phyloP scores from a whole-genome alignment of 2,329 filamentous ascomycete species.

The Xylaria sp. region DNA sequence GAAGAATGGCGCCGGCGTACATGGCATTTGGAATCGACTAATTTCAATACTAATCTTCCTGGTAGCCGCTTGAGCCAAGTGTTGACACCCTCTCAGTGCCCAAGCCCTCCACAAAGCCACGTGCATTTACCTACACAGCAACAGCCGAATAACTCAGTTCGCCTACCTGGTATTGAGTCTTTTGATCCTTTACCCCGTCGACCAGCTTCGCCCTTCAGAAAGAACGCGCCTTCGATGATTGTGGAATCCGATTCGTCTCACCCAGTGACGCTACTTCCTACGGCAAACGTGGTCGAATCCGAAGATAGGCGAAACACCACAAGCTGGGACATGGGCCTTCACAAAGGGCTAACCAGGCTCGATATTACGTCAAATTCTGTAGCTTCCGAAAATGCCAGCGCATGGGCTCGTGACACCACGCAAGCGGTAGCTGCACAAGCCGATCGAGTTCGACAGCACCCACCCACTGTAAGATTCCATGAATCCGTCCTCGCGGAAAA shows the following conservation, averaged over 20 bases:
- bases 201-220: slow-evolving; percentile 70
- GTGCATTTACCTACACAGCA: slow-evolving; percentile 59
- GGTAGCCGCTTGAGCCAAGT: slow-evolving; percentile 82
- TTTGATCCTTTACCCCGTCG: slow-evolving; percentile 81
- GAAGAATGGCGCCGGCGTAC: slow-evolving; percentile 87
- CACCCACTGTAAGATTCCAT: slow-evolving; percentile 66
- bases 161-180: slow-evolving; percentile 90
- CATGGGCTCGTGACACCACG: slow-evolving; percentile 68
- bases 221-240: slow-evolving; percentile 80
- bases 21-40: slow-evolving; percentile 85
- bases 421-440: slow-evolving; percentile 66
- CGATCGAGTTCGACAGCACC: slow-evolving; percentile 60
- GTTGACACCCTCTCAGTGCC: slow-evolving; percentile 73
- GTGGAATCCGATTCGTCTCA: slow-evolving; percentile 66
- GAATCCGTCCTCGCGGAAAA: slow-evolving; percentile 54
- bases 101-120: slow-evolving; percentile 61
- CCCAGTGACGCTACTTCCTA: slow-evolving; percentile 51
- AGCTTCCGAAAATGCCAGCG: slow-evolving; percentile 63
- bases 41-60: slow-evolving; percentile 68
- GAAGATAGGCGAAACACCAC: slow-evolving; percentile 64
- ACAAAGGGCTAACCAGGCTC: slow-evolving; percentile 73
- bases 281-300: slow-evolving; percentile 48
- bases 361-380: slow-evolving; percentile 67
- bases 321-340: slow-evolving; percentile 73
- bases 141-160: slow-evolving; percentile 67